Base-by-base conservation (phyloP, 306 rosid genomes). In the Clitoria ternatea region DNA sequence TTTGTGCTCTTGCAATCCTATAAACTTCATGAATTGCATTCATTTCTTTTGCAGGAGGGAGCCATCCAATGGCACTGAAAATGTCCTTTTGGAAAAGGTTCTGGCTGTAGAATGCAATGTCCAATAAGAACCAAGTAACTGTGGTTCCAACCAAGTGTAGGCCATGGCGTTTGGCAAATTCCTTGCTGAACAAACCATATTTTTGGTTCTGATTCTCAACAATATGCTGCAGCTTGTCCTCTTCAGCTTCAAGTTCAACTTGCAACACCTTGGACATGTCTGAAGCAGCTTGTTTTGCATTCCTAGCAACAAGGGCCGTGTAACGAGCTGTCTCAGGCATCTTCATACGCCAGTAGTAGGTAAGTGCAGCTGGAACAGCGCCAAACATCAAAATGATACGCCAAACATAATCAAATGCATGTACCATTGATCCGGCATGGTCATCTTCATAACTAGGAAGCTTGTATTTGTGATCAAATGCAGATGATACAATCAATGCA, bases 331-430 rank as follows among this genome's bases (percentile, higher is more conserved):
- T 92, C 72, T 92, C 97, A 0, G 96, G 96, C 98, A 92, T 92
- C n/a, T 90, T 88, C 96, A 92, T 92, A 3, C 98, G 90, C 97
- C 96, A 92, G 35, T 92, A 92, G 86, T 83, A 92, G 1, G 98
- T 92, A 9, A 92, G 42, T 0, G 57, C 84, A 0, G 98, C 98
- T 0, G 98, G 98, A 1, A 88, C 2, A 0, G 96, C 91, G 8
- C 98, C 97, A 4, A 88, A 70, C 85, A 92, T 88, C 5, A 92
- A 14, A 37, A 92, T 81, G 0, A 92, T 61, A 14, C 98, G 96
- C 98, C 97, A 92, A 6, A 90, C 84, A 4, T 70, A 83, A 37
- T 92, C 98, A 3, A 95, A 77, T 7, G 90, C 85, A 0, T 78
- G 84, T 6, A 77, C 79, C 0, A 82, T 7, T 0, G 98, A 92